Base-by-base conservation (phyloP, 129 eudicot species). In the Artemisia tridentata region DNA sequence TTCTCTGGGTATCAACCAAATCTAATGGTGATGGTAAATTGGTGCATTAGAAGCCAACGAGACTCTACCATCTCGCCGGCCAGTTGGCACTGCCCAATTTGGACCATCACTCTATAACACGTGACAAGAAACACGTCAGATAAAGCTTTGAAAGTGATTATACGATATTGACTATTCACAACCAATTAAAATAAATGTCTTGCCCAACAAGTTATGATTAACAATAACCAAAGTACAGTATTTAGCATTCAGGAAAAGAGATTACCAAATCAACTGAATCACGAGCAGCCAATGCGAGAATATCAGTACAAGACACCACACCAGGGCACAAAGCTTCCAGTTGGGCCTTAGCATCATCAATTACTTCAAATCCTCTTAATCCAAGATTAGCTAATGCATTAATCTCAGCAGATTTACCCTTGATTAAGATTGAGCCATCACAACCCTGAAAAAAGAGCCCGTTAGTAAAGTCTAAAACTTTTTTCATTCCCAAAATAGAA, bases 271-370 rank as follows among this genome's bases (percentile, higher is more conserved):
- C 96, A 16, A 91, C 97, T 4, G 92, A 80, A 78, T 91, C 97
- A n/a, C 96, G 92, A 23, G 92, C 97, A 75, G 97, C 92, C 75
- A 91, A 69, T 11, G 97, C 96, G 8, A 91, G 75, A 46, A 91
- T 91, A 75, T 88, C 97, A 63, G 97, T 91, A 82, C 97, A 91
- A 2, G 97, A 91, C 63, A 91, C 97, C 23, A 84, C 86, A 72
- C 90, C 96, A 10, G 96, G 97, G 67, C 97, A 91, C 73, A 76
- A 67, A 7, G 85, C 57, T 86, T 91, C 97, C 4, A 91, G 34
- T 67, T 91, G 90, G 47, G 80, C 49, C 58, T 91, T 88, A 18
- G 97, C 97, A 77, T 91, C 88, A 68, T 91, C 96, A 31, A 91
- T 86, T 29, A 91, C 96, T 72, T 86, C 86, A 72, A 88, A 88